phyloP scores from a whole-genome alignment of 169 alveolate genomes.

The Eimeria zaria region DNA sequence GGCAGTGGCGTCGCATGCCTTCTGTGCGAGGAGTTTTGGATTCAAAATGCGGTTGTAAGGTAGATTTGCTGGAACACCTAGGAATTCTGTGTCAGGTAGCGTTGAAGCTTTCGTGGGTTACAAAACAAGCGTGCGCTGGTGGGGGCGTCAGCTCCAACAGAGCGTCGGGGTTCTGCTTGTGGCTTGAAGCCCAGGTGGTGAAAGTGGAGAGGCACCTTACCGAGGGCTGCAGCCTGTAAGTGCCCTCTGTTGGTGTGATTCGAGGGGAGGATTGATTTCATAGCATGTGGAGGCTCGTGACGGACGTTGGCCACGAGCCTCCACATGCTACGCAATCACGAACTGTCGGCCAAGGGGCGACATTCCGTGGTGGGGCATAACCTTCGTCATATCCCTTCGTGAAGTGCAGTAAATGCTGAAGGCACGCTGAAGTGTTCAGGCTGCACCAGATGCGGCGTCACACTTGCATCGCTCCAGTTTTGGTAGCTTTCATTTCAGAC shows the following conservation, averaged over 20 bases:
- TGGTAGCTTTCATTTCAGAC: not conserved
- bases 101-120: not conserved
- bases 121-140: not conserved
- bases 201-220: not conserved
- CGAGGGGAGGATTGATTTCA: not conserved
- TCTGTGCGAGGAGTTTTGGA: not conserved
- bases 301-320: not conserved
- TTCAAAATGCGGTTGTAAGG: not conserved
- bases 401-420: not conserved
- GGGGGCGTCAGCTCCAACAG: not conserved
- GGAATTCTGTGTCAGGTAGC: not conserved
- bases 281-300: not conserved
- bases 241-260: not conserved
- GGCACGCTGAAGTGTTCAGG: not conserved
- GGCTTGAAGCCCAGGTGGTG: not conserved
- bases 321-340: too few species aligned
- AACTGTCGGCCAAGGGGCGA: not conserved
- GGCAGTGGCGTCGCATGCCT: not conserved
- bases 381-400: not conserved
- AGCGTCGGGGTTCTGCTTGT: not conserved
- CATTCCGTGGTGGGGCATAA: not conserved
- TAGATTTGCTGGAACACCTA: too few species aligned
- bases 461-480: not conserved
- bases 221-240: not conserved
- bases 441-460: not conserved